Percentiles rank a stretch among this genome's conserved stretches.
These are phyloP conservation scores for Cadophora luteo-olivacea DNA, from an alignment of 2,329 filamentous ascomycete species.

Conservation along the genomic window DNA sequence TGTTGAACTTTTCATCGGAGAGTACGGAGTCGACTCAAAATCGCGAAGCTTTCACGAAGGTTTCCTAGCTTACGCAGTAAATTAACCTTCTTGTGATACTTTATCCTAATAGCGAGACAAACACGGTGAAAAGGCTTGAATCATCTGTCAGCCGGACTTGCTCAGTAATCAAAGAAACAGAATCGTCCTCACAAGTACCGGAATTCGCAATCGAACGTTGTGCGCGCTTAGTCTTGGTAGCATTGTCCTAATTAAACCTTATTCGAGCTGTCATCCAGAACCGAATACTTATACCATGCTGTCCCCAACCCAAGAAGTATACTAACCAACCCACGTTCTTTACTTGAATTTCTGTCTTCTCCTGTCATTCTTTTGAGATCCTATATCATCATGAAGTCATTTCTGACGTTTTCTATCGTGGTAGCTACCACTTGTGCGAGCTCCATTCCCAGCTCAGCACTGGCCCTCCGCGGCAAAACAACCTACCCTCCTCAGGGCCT, in stretches of 20 bases:
- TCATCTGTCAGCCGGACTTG: not conserved
- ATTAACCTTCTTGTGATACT: not conserved
- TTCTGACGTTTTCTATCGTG: constrained; percentile 14
- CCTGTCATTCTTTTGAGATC: not conserved
- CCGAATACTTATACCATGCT: not conserved
- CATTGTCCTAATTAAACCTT: not conserved
- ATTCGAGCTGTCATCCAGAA: not conserved
- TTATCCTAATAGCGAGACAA: not conserved
- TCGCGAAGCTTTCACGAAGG: not conserved
- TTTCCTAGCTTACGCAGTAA: not conserved
- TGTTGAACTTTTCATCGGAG: not conserved
- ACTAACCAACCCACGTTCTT: not conserved
- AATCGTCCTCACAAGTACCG: not conserved
- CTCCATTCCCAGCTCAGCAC: not conserved
- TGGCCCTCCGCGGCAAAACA: not conserved
- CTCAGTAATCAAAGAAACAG: not conserved
- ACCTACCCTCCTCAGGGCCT: not conserved
- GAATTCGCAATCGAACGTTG: not conserved
- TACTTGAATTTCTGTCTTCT: not conserved
- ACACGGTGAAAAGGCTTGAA: not conserved
- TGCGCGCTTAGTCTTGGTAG: not conserved
- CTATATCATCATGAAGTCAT: constrained; percentile 10
- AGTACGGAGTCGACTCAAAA: not conserved
- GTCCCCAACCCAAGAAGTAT: not conserved
- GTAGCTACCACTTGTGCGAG: not conserved